phyloP scores from a whole-genome alignment of 2,329 filamentous ascomycete species.

The Myotisia sp. region DNA sequence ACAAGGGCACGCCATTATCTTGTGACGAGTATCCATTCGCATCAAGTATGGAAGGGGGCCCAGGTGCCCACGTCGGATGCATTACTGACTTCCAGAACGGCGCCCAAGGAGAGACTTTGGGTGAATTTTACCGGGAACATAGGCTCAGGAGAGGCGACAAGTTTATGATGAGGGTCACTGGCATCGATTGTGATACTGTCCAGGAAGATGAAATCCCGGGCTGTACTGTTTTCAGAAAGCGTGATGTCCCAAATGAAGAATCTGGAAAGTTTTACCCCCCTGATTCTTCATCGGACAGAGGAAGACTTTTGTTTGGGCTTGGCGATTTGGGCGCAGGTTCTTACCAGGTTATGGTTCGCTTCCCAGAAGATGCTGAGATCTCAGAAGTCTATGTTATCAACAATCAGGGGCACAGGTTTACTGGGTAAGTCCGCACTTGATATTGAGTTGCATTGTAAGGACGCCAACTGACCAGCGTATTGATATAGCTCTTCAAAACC shows the following conservation, averaged over 20 bases:
- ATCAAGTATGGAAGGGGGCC: background rate
- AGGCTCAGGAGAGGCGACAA: conserved; percentile 3
- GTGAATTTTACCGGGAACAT: background rate
- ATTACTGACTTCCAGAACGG: conserved; percentile 5
- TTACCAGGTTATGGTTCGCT: background rate
- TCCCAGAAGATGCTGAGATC: background rate
- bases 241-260: conserved; percentile 3
- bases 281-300: background rate
- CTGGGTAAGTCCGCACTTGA: conserved; percentile 3
- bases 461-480: no score
- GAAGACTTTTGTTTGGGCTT: conserved; percentile 2
- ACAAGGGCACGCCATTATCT: conserved; percentile 1
- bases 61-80: conserved; percentile 4
- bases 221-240: conserved; percentile 4
- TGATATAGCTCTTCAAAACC: conserved; percentile 1
- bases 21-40: conserved; percentile 5
- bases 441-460: no score
- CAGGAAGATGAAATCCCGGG: conserved; percentile 5
- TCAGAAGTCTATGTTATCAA: conserved; percentile 1
- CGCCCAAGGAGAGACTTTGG: conserved; percentile 4
- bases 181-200: conserved; percentile 5
- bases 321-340: conserved; percentile 1
- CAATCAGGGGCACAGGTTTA: conserved; percentile 3
- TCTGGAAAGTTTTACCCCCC: conserved; percentile 4
- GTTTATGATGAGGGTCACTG: conserved; percentile 4